A percentile compares a stretch with the other conserved stretches of the same genome.
Conservation (phyloP, 1,284 basidiomycete genomes). For the Cutaneotrichosporon cyanovorans region DNA sequence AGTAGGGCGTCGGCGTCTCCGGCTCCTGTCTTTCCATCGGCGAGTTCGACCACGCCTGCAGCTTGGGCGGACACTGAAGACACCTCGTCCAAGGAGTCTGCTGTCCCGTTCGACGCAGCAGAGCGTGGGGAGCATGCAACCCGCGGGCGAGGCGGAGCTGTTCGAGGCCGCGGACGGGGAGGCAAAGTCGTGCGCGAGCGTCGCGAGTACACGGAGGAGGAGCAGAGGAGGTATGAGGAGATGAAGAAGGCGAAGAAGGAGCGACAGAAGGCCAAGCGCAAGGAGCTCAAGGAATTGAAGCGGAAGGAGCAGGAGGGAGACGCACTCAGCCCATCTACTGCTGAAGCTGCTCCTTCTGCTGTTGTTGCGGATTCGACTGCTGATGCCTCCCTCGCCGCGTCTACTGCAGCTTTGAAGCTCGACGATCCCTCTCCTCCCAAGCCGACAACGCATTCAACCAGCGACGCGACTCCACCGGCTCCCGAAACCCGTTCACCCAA, state of each 20-base stretch:
- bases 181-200: slow-evolving; percentile 16
- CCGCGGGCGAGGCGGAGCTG: slow-evolving; percentile 2
- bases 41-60: slow-evolving; percentile 22
- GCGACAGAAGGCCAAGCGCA: slow-evolving; percentile 30
- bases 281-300: slow-evolving; percentile 22
- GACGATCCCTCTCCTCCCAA: slow-evolving; percentile 10
- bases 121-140: slow-evolving; percentile 8
- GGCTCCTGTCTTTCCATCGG: slow-evolving; percentile 22
- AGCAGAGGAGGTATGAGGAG: slow-evolving; percentile 22
- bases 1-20: neutral
- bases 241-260: slow-evolving; percentile 24
- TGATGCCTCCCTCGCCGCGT: slow-evolving; percentile 17
- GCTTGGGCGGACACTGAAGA: slow-evolving; percentile 23
- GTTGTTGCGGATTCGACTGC: neutral
- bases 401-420: slow-evolving; percentile 23
- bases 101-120: slow-evolving; percentile 27
- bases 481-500: slow-evolving; percentile 47
- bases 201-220: slow-evolving; percentile 28
- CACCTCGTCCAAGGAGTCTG: slow-evolving; percentile 4
- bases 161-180: slow-evolving; percentile 6
- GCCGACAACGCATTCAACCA: neutral
- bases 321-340: no score
- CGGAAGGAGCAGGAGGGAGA: slow-evolving; percentile 5
- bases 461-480: slow-evolving; percentile 8
- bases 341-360: neutral